These are phyloP conservation scores for Pythium biforme DNA, from an alignment of 352 stramenopile species.

Conservation along the genomic window DNA sequence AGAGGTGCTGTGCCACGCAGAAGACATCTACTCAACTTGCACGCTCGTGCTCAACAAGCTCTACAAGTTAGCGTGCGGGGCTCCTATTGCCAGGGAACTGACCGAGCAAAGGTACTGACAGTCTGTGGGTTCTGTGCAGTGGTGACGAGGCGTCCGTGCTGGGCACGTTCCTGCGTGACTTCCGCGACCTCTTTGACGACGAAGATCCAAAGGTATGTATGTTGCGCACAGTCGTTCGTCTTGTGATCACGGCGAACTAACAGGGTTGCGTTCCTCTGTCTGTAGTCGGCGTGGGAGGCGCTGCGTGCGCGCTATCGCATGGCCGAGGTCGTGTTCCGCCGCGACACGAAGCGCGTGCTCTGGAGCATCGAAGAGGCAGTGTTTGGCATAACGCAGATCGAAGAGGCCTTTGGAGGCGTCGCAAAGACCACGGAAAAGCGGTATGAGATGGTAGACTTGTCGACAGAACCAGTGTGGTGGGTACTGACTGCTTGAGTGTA, in stretches of 20 bases:
- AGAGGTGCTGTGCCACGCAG: constrained; percentile 55
- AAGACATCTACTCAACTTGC: constrained; percentile 57
- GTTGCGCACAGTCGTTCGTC: too few relatives aligned
- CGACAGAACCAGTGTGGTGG: too few relatives aligned
- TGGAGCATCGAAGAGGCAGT: constrained; percentile 44
- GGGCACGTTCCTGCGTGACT: constrained; percentile 45
- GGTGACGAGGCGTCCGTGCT: constrained; percentile 32
- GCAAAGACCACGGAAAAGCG: not conserved
- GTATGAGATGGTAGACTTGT: not conserved
- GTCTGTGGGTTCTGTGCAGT: not conserved
- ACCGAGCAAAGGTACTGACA: not conserved
- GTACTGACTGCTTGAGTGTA: constrained; percentile 2
- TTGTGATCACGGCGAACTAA: not conserved
- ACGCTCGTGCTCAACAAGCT: constrained; percentile 44
- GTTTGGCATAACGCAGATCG: constrained; percentile 57
- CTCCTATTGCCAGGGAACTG: too few relatives aligned
- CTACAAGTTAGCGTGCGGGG: constrained; percentile 28
- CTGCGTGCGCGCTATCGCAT: constrained; percentile 46
- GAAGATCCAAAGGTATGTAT: constrained; percentile 56
- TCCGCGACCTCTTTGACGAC: constrained; percentile 50
- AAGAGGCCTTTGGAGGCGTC: constrained; percentile 34
- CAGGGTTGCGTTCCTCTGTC: too few relatives aligned
- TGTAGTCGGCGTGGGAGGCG: constrained; percentile 52
- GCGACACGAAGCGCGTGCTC: constrained; percentile 70
- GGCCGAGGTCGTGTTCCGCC: constrained; percentile 45